Evolutionary conservation across 73 alveolate species (phyloP).

Genomic region (Paramecium sonneborni): DNA sequence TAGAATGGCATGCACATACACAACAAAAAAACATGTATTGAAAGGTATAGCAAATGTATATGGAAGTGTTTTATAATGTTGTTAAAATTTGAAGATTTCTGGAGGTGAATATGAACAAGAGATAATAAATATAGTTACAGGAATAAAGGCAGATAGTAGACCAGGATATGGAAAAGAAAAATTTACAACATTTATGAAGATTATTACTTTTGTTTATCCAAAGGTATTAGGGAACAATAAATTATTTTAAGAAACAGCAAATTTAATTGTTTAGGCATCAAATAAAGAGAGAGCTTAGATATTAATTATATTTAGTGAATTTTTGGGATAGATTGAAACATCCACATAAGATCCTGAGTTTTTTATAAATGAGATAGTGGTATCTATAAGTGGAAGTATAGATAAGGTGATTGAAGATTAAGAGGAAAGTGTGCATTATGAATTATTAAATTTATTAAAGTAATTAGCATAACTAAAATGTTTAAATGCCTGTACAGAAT

Average conservation of each 20-base stretch:
- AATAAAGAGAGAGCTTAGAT: neutral
- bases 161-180: constrained; percentile 50
- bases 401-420: neutral
- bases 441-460: neutral
- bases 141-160: neutral
- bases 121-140: neutral
- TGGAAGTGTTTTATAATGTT: neutral
- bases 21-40: neutral
- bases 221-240: neutral
- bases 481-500: neutral
- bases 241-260: neutral
- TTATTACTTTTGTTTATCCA: neutral
- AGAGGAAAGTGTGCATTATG: constrained; percentile 39
- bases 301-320: neutral
- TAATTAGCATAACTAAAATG: constrained; percentile 28
- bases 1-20: neutral
- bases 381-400: neutral
- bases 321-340: neutral
- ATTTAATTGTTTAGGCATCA: constrained; percentile 10
- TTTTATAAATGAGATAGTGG: neutral
- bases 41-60: constrained; percentile 23
- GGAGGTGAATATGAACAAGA: neutral
- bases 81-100: neutral
- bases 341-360: neutral
- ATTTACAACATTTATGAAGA: neutral